Conservation (phyloP, 2,329 filamentous ascomycete species). For the Calonectria naviculata region DNA sequence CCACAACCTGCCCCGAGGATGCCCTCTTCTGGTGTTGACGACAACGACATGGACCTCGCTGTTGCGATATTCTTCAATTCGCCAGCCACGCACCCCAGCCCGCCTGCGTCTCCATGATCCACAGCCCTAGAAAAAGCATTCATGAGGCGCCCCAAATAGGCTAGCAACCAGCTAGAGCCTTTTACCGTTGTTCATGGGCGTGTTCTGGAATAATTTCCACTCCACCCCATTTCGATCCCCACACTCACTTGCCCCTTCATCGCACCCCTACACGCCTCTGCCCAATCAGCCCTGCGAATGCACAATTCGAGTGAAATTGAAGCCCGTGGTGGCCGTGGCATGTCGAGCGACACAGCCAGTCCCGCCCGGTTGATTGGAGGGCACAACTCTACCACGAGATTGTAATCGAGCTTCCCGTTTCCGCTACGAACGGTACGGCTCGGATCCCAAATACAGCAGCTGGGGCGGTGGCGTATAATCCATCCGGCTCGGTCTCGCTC, state of each 20-base stretch:
- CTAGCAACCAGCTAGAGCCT: constrained; percentile 27
- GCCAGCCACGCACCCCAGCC: not conserved
- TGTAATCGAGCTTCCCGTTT: constrained; percentile 19
- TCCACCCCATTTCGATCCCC: constrained; percentile 29
- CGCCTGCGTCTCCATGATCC: not conserved
- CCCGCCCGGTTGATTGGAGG: constrained; percentile 35
- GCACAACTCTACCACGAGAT: constrained; percentile 20
- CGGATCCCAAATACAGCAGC: constrained; percentile 1
- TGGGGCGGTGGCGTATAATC: no score
- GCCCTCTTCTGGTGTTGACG: constrained; percentile 6
- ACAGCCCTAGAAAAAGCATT: constrained; percentile 5
- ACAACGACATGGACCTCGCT: constrained; percentile 19
- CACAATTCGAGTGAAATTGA: constrained; percentile 29
- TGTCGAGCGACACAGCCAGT: constrained; percentile 18
- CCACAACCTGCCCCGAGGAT: constrained; percentile 2
- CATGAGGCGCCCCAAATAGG: constrained; percentile 20
- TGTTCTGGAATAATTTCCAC: constrained; percentile 41
- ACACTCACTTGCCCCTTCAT: constrained; percentile 33
- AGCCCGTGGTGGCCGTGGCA: not conserved
- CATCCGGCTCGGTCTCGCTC: not conserved
- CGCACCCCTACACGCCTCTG: constrained; percentile 33
- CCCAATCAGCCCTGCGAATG: constrained; percentile 42
- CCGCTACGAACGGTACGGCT: constrained; percentile 4
- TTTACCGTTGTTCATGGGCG: constrained; percentile 16
- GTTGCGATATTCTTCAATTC: constrained; percentile 15